Evolutionary conservation across 441 rosid genomes (phyloP), one percentile per base, ranked within the genome.

Genomic region (Isatis lusitanica): DNA sequence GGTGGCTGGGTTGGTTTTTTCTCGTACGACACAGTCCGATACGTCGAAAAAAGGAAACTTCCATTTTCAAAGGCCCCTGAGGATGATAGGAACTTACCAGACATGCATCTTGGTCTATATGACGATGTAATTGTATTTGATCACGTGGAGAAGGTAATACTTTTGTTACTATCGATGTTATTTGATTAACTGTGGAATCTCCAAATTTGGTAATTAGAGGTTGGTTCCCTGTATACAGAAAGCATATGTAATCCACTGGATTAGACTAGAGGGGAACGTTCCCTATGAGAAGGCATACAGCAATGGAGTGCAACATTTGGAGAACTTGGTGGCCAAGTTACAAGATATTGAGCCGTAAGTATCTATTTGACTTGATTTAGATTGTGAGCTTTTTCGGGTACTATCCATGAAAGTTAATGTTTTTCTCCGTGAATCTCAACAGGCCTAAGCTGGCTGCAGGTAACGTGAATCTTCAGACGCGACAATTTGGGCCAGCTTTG

Each of bases 1-100:
- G 98, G 98, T 84, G 98, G 97, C 31, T 94, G 98, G 98, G 84
- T 92, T 75, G 98, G 98, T 65, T 92, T 84, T 73, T 94, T 92
- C 82, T 89, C 98, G 0, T 94, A 94, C 18, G 98, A 94, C 68
- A 90, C 94, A 1, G 89, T 92, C 57, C 88, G 97, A 47, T 88
- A 94, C 11, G 88, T 83, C 3, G 98, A 94, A 82, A 92, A 83
- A 79, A 88, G 85, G 78, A 92, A 80, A 78, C 77, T 92, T 30
- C 85, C 94, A 13, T 94, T 92, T 78, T 78, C 92, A 12, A 81
- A 67, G 59, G 96, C 96, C 0, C 97, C 97, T 13, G 63, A 71
- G 44, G 97, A 94, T 85, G 99, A 94, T 69, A 87, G 95, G 80
- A 83, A 87, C 79, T 90, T 94, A 42, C 83, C 94, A 9, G 98